Evolutionary conservation across 208 protist species (phyloP).

Genomic region (Novymonas esmeraldas): DNA sequence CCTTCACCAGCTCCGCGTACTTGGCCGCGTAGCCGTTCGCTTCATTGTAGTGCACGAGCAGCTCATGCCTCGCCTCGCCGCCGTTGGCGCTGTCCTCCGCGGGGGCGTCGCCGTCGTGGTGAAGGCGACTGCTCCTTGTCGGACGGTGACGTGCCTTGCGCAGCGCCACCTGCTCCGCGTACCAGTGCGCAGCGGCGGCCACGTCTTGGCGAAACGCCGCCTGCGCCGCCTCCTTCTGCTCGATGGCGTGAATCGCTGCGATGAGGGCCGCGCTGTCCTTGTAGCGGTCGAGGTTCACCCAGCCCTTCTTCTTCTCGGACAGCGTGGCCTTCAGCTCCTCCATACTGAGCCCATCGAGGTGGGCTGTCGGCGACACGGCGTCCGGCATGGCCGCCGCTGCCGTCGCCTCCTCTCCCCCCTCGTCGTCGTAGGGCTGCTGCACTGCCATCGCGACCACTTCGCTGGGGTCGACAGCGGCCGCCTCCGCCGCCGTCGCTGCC

Average conservation of each 20-base stretch:
- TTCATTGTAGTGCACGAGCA: conserved; percentile 30
- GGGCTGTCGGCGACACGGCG: not conserved
- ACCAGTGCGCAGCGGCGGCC: conserved; percentile 18
- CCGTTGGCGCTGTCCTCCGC: not conserved
- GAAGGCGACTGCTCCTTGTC: not conserved
- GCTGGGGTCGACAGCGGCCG: not conserved
- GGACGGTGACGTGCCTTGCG: conserved; percentile 3
- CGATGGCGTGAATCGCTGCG: conserved; percentile 21
- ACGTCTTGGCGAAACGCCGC: conserved; percentile 25
- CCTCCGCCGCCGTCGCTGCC: too few species aligned
- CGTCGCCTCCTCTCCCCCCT: conserved; percentile 6
- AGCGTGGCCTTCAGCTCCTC: conserved; percentile 38
- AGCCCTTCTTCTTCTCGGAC: conserved; percentile 39
- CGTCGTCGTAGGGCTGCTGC: conserved; percentile 4
- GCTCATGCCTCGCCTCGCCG: conserved; percentile 11
- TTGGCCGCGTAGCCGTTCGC: conserved; percentile 16
- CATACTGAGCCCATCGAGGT: conserved; percentile 14
- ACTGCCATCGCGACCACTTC: not conserved
- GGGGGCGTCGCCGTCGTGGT: conserved; percentile 1
- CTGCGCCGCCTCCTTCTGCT: conserved; percentile 22
- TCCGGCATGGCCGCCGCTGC: not conserved
- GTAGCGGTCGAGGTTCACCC: conserved; percentile 27
- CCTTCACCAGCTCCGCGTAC: conserved; percentile 21
- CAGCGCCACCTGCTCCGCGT: conserved; percentile 14
- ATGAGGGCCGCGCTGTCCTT: conserved; percentile 27